Conservation (phyloP, 148 eudicot genomes). For the Cornus florida region DNA sequence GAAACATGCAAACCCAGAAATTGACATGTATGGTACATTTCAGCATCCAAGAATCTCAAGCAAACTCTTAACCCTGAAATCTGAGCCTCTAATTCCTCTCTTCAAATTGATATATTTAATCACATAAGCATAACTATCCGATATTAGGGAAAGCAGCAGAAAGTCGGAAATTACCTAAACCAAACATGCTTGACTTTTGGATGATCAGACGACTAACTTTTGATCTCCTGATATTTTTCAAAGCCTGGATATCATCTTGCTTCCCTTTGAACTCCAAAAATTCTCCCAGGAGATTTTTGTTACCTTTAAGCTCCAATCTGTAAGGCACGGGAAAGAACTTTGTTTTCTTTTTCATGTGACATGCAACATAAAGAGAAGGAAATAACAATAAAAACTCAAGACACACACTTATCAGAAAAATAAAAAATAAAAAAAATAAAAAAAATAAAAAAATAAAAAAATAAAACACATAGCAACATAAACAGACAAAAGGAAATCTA, state of each 20-base stretch:
- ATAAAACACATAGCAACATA: neutral
- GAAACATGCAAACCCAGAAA: conserved; percentile 3
- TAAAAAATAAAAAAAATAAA: neutral
- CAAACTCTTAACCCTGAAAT: neutral
- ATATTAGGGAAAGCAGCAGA: neutral
- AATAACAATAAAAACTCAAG: neutral
- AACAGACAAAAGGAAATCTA: conserved; percentile 2
- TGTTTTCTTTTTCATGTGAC: neutral
- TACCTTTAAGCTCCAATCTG: conserved; percentile 85
- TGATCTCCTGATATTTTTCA: conserved; percentile 73
- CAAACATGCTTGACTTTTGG: conserved; percentile 87
- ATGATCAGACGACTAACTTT: conserved; percentile 68
- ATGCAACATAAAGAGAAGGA: neutral
- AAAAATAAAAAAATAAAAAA: neutral
- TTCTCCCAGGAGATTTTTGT: conserved; percentile 71
- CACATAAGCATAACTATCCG: neutral
- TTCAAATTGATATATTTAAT: neutral
- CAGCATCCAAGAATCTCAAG: neutral
- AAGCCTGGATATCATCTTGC: conserved; percentile 64
- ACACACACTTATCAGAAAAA: too few species aligned
- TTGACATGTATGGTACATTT: neutral
- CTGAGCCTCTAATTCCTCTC: neutral
- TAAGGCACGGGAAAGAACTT: conserved; percentile 11
- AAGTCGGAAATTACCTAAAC: conserved; percentile 56
- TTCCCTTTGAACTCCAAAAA: conserved; percentile 90